Evolutionary conservation across 345 rosid genomes (phyloP), one percentile per base, ranked within the genome.

Genomic region (Salix exigua): DNA sequence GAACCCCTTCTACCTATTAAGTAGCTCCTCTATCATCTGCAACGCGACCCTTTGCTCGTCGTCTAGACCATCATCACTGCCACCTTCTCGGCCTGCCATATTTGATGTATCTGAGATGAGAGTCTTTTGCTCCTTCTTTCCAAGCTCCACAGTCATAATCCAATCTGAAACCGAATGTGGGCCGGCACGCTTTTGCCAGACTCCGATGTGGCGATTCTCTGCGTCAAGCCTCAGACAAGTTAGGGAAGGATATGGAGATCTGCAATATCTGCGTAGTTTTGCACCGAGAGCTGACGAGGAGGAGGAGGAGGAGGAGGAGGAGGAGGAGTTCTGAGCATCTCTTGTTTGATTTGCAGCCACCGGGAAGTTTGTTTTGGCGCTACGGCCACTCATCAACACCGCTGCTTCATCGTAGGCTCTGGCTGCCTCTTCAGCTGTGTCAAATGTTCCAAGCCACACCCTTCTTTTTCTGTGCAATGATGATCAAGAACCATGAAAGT

Each of bases 361-460:
- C 1, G 94, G 92, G 6, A 91, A 91, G 80, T 91, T 90, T 8
- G 94, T 91, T 70, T 91, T 91, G 12, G 97, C 97, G 77, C 80
- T 88, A 37, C 90, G 90, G 70, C 94, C 97, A 37, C 92, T 86
- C 90, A 91, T 86, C 82, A 90, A 55, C 75, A 91, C 73, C 9
- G 94, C 91, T 1, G 97, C 97, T 74, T 90, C 89, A 30, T 91
- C 94, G 55, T 91, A 91, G 2, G 92, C 94, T 83, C 85, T 85
- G 0, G 97, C 97, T 38, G 94, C 97, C 69, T 85, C 89, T 80
- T 90, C 94, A 3, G 91, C 94, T 3, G 94, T 90, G 75, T 83
- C 92, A 68, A 91, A 91, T 68, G 96, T 91, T 72, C 97, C 97
- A 16, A 91, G 90, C 97, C 97, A 91, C 38, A 91, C 87, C 80